These are phyloP conservation scores for Globisporangium emineosum DNA, from an alignment of 352 stramenopile species.

Conservation along the genomic window DNA sequence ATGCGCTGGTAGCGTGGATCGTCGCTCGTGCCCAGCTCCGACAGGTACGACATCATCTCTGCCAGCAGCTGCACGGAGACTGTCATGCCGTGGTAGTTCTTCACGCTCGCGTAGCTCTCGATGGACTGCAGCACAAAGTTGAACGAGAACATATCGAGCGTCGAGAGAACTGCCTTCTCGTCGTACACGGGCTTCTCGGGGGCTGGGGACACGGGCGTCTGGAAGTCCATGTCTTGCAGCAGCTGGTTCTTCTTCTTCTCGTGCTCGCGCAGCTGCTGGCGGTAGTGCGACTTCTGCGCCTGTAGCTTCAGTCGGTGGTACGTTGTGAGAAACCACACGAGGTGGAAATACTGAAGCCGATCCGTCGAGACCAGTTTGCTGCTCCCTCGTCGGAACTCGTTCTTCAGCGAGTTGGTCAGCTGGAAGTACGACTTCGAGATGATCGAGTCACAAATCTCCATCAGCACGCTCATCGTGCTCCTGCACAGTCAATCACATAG, in stretches of 20 bases:
- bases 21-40: constrained; percentile 64
- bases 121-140: constrained; percentile 89
- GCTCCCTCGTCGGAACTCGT: constrained; percentile 82
- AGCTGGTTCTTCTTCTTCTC: constrained; percentile 53
- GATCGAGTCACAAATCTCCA: constrained; percentile 71
- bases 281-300: constrained; percentile 64
- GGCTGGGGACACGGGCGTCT: constrained; percentile 30
- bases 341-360: constrained; percentile 87
- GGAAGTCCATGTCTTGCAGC: constrained; percentile 55
- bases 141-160: constrained; percentile 90
- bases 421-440: constrained; percentile 81
- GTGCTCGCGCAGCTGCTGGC: constrained; percentile 43
- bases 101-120: constrained; percentile 76
- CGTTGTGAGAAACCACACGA: constrained; percentile 81
- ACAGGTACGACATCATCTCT: constrained; percentile 87
- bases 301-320: constrained; percentile 83
- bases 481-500: constrained; percentile 20
- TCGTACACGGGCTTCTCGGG: constrained; percentile 54
- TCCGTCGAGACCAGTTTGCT: constrained; percentile 80
- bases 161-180: constrained; percentile 80
- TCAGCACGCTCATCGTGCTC: constrained; percentile 59
- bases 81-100: constrained; percentile 84
- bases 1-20: constrained; percentile 80
- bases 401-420: constrained; percentile 84
- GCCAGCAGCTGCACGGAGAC: constrained; percentile 71